Conservation (phyloP, 2,329 filamentous ascomycete genomes). For the Apiospora koreana region DNA sequence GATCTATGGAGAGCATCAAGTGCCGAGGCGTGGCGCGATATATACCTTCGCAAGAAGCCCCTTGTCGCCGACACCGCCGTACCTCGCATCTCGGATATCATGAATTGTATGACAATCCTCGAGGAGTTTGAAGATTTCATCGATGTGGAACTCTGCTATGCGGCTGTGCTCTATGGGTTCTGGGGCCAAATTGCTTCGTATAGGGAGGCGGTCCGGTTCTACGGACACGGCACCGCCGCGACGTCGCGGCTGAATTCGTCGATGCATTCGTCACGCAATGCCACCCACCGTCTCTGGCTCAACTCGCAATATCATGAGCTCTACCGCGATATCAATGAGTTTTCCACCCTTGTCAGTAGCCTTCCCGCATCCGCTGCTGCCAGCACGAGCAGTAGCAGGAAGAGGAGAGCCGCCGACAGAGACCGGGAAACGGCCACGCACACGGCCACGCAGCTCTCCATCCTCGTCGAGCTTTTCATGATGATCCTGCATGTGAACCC, state of each 20-base stretch:
- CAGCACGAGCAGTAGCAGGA: background rate
- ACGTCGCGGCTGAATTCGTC: conserved; percentile 10
- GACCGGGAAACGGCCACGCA: background rate
- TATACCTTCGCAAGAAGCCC: conserved; percentile 24
- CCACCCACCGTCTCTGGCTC: conserved; percentile 29
- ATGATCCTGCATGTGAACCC: conserved; percentile 30
- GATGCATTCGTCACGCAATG: conserved; percentile 3
- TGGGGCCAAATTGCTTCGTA: conserved; percentile 35
- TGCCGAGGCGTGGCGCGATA: conserved; percentile 27
- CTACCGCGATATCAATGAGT: conserved; percentile 30
- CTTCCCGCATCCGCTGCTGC: background rate
- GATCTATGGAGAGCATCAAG: conserved; percentile 29
- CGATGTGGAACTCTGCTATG: conserved; percentile 34
- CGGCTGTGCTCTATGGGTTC: conserved; percentile 30
- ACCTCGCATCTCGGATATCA: conserved; percentile 26
- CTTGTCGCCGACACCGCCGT: conserved; percentile 18
- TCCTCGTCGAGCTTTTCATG: conserved; percentile 28
- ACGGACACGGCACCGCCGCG: conserved; percentile 15
- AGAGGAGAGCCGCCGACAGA: background rate
- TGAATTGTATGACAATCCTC: conserved; percentile 22
- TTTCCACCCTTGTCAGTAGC: conserved; percentile 23
- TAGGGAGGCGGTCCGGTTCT: conserved; percentile 32
- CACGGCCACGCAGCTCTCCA: conserved; percentile 21
- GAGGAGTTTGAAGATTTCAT: conserved; percentile 25
- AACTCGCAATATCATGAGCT: conserved; percentile 32